Percentiles rank a stretch among this genome's conserved stretches.
Evolutionary conservation across 208 protist species (phyloP).

Genomic region (Cochliopodium minus): DNA sequence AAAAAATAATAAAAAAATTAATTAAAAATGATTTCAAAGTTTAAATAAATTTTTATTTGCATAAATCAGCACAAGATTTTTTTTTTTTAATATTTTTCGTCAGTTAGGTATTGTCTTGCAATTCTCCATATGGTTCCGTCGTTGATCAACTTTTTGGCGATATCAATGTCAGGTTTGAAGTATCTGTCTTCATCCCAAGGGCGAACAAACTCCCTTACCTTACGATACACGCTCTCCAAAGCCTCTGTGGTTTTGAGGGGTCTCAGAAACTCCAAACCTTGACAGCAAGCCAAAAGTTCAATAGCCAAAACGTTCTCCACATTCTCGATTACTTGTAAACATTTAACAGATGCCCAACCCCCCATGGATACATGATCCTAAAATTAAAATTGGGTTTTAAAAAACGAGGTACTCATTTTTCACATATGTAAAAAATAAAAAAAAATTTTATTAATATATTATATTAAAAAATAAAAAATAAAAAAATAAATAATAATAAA

Average conservation of each 20-base stretch:
- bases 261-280: constrained; percentile 51
- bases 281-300: constrained; percentile 41
- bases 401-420: no score
- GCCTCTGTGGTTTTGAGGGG: constrained; percentile 36
- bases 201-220: constrained; percentile 35
- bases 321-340: constrained; percentile 42
- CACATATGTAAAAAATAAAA: no score
- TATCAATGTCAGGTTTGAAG: constrained; percentile 44
- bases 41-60: no score
- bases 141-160: constrained; percentile 22
- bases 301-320: constrained; percentile 57
- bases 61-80: no score
- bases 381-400: no score
- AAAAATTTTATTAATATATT: no score
- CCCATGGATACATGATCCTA: constrained; percentile 65
- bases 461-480: no score
- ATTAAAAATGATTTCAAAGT: no score
- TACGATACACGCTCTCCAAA: constrained; percentile 35
- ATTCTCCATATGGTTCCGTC: constrained; percentile 20
- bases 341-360: constrained; percentile 41
- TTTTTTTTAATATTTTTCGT: no score
- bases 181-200: constrained; percentile 42
- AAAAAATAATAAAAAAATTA: no score
- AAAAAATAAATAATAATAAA: no score
- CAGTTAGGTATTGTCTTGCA: background rate